Evolutionary conservation across 1,284 basidiomycete genomes (phyloP), one percentile per base, ranked within the genome.

Genomic region (Austroboletus niveus): DNA sequence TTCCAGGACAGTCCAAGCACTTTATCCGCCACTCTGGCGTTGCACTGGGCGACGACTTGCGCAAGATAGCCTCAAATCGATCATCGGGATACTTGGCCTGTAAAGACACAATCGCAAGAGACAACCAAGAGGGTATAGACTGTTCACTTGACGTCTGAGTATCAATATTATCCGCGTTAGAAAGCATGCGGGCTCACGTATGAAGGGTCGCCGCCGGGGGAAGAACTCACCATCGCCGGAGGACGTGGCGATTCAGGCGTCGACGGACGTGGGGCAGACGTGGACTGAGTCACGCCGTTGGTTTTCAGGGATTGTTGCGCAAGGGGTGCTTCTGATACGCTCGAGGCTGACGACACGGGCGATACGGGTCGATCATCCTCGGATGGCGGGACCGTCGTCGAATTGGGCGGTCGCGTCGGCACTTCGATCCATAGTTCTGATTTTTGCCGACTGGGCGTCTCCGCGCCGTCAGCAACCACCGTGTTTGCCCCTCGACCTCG

Each of bases 1-100:
- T 95, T 64, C 92, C 92, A 57, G 93, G 93, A 70, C 96, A 98
- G 69, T 98, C 96, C 54, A 87, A 68, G 70, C 96, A 99, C 70
- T 92, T 94, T 63, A 98, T 82, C 20, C 94, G 81, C 94, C 95
- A 98, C 68, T 95, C 92, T 4, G 81, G 65, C 38, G 74, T 68
- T 31, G 72, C 75, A 7, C 71, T 74, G 48, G 78, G 75, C 11
- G 73, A 72, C 12, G 80, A 75, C 63, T 79, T 82, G 47, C 84
- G 79, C 20, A 83, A 72, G n/a, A 88, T 82, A 11, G 89, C 79
- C 56, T 89, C 86, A 63, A 98, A 94, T 48, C 72, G 81, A 67
- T 98, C 94, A 55, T 91, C 80, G 2, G 89, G 86, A 66, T 93
- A 96, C 69, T 79, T 82, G 14, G 70, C 68, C 62, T 87, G 84